Percentiles rank a stretch among this genome's conserved stretches.
phyloP scores from a whole-genome alignment of 192 early-diverging fungal species.

The Coemansia sp. region DNA sequence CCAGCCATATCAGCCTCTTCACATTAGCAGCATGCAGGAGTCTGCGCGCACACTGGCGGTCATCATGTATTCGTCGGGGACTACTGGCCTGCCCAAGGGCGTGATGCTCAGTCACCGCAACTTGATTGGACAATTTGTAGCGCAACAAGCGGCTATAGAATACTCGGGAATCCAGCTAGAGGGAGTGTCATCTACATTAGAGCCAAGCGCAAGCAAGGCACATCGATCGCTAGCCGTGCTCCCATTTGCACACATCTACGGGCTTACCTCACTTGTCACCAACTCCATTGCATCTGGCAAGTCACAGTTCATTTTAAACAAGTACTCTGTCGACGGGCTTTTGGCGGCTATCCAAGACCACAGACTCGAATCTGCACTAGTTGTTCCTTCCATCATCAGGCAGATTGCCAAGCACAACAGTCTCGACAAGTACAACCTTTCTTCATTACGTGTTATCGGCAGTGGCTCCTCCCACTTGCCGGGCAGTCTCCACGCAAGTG shows the following conservation, averaged over 20 bases:
- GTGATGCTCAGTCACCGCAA: conserved; percentile 78
- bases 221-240: conserved; percentile 28
- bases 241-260: conserved; percentile 70
- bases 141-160: neutral
- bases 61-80: conserved; percentile 40
- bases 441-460: conserved; percentile 56
- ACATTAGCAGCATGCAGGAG: conserved; percentile 21
- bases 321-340: conserved; percentile 63
- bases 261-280: conserved; percentile 41
- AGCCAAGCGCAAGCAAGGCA: too few species aligned
- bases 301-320: conserved; percentile 64
- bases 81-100: conserved; percentile 67
- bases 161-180: neutral
- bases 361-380: conserved; percentile 56
- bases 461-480: conserved; percentile 74
- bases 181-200: neutral
- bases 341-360: conserved; percentile 62
- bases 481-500: conserved; percentile 49
- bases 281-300: conserved; percentile 31
- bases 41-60: conserved; percentile 11
- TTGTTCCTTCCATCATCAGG: conserved; percentile 60
- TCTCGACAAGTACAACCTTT: conserved; percentile 66
- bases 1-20: conserved; percentile 6
- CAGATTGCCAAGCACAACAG: conserved; percentile 64
- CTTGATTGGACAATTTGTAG: conserved; percentile 62